Percentiles rank a stretch among this genome's conserved stretches.
phyloP scores from a whole-genome alignment of 805 yeast species.

The Ogataea wickerhamii region DNA sequence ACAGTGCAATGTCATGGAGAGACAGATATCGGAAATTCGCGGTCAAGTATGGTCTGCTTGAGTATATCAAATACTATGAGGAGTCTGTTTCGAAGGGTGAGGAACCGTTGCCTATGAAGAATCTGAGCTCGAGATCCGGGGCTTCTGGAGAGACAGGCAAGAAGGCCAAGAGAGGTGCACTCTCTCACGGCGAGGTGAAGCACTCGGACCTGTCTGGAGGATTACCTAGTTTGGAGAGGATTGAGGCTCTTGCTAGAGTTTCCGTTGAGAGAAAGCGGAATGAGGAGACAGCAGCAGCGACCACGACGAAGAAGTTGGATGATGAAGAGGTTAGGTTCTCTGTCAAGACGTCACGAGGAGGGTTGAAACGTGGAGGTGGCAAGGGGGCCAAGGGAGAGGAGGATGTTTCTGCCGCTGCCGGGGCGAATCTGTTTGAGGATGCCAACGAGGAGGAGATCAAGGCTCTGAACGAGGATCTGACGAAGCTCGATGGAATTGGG shows the following conservation, averaged over 20 bases:
- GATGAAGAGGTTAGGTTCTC: slow-evolving; percentile 7
- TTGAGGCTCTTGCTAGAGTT: slow-evolving; percentile 27
- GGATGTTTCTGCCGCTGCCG: slow-evolving; percentile 13
- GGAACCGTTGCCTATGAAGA: slow-evolving; percentile 55
- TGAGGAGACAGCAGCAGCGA: slow-evolving; percentile 17
- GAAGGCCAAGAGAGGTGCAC: slow-evolving; percentile 16
- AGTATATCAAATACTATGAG: slow-evolving; percentile 53
- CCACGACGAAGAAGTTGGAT: slow-evolving; percentile 11
- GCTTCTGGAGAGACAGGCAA: slow-evolving; percentile 16
- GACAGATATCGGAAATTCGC: slow-evolving; percentile 75
- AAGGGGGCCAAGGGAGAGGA: slow-evolving; percentile 3
- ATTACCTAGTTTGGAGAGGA: slow-evolving; percentile 15
- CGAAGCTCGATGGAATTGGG: slow-evolving; percentile 16
- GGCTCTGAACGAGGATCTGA: slow-evolving; percentile 23
- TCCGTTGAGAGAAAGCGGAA: slow-evolving; percentile 25
- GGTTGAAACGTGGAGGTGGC: slow-evolving; percentile 1
- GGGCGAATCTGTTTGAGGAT: slow-evolving; percentile 31
- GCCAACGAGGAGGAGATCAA: slow-evolving; percentile 32
- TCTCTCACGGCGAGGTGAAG: slow-evolving; percentile 1
- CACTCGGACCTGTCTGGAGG: slow-evolving; percentile 5
- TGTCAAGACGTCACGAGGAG: slow-evolving; percentile 6
- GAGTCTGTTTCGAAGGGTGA: slow-evolving; percentile 34
- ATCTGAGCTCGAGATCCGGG: slow-evolving; percentile 47
- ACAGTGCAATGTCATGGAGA: slow-evolving; percentile 74
- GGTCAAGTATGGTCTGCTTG: slow-evolving; percentile 55